phyloP scores from a whole-genome alignment of 768 basidiomycete species.

The Cystofilobasidium ferigula region DNA sequence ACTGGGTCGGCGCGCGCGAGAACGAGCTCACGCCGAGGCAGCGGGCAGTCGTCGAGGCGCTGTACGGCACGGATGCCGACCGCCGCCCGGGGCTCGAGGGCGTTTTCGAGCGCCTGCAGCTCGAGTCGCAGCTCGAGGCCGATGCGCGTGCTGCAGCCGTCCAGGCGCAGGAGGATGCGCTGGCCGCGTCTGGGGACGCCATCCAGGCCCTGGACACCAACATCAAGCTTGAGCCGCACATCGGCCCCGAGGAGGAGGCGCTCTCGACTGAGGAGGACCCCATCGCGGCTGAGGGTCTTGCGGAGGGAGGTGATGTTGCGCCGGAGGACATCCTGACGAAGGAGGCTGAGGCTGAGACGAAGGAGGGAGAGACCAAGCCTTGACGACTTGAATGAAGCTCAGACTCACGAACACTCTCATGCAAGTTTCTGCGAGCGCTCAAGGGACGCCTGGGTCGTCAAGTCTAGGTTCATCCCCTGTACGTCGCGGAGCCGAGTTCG shows the following conservation, averaged over 20 bases:
- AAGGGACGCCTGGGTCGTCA: too few relatives aligned
- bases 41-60: slow-evolving; percentile 9
- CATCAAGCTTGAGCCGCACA: not conserved
- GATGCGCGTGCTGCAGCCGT: not conserved
- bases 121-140: not conserved
- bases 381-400: not conserved
- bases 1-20: slow-evolving; percentile 15
- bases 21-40: slow-evolving; percentile 1
- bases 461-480: too few relatives aligned
- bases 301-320: not conserved
- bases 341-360: not conserved
- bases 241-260: not conserved
- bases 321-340: not conserved
- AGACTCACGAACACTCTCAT: not conserved
- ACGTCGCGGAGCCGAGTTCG: too few relatives aligned
- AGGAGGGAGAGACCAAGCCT: not conserved
- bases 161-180: not conserved
- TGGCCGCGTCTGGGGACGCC: not conserved
- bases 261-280: not conserved
- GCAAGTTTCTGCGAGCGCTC: not conserved
- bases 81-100: slow-evolving; percentile 6
- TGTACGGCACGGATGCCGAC: slow-evolving; percentile 8
- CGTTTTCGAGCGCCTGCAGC: not conserved
- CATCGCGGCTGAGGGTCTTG: not conserved
- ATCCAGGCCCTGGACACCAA: not conserved